phyloP scores from a whole-genome alignment of 208 protist genomes.

The Leishmania mexicana region DNA sequence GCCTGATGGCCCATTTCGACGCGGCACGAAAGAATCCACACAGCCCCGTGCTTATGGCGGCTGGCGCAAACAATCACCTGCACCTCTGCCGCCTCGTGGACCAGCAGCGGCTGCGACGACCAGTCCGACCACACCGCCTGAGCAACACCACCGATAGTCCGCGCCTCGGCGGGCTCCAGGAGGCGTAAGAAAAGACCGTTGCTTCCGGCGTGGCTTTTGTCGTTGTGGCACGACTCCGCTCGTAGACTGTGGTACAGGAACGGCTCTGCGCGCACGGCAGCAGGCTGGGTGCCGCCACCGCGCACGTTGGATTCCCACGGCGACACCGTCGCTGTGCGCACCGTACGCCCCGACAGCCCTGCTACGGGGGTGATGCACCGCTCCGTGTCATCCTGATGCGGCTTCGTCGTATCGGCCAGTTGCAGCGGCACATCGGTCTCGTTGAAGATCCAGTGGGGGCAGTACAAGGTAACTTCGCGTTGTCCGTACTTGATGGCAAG shows the following conservation, averaged over 20 bases:
- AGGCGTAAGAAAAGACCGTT: slow-evolving; percentile 32
- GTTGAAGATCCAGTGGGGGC: slow-evolving; percentile 72
- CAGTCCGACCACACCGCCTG: slow-evolving; percentile 48
- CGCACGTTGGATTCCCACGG: not conserved
- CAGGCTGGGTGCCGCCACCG: not conserved
- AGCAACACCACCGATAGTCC: not conserved
- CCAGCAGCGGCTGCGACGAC: slow-evolving; percentile 37
- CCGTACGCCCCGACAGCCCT: slow-evolving; percentile 20
- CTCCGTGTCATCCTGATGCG: slow-evolving; percentile 7
- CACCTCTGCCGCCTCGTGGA: slow-evolving; percentile 29
- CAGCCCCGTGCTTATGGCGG: slow-evolving; percentile 12
- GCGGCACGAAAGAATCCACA: slow-evolving; percentile 59
- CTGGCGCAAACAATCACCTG: slow-evolving; percentile 26
- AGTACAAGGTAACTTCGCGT: slow-evolving; percentile 48
- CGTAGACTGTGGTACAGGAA: slow-evolving; percentile 53
- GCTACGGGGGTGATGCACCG: slow-evolving; percentile 16
- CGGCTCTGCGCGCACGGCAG: not conserved
- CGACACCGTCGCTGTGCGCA: slow-evolving; percentile 25
- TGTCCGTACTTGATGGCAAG: slow-evolving; percentile 48
- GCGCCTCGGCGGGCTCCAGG: slow-evolving; percentile 10
- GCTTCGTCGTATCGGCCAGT: slow-evolving; percentile 35
- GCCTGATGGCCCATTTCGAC: slow-evolving; percentile 47
- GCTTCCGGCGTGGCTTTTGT: slow-evolving; percentile 8
- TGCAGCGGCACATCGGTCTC: slow-evolving; percentile 47
- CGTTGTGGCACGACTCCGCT: slow-evolving; percentile 25